Evolutionary conservation across 352 stramenopile genomes (phyloP).

Genomic region (Lagenidium giganteum): DNA sequence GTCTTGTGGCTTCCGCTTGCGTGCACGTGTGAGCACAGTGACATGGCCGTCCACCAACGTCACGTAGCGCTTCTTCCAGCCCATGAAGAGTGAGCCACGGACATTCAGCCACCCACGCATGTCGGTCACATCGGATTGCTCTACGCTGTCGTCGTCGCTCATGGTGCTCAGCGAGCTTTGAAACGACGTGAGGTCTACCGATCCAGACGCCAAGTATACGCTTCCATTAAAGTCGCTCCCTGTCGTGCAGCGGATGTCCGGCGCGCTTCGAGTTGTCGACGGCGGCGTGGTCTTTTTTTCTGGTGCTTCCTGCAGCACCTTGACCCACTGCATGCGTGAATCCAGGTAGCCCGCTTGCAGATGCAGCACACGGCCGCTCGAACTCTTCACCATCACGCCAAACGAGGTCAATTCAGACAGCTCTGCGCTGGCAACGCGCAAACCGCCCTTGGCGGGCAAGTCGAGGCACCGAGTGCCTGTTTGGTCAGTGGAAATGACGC

Average conservation of each 20-base stretch:
- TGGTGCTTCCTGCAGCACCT: constrained; percentile 44
- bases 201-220: constrained; percentile 11
- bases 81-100: constrained; percentile 25
- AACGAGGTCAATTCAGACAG: constrained; percentile 47
- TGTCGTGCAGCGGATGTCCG: constrained; percentile 27
- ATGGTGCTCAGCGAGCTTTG: constrained; percentile 36
- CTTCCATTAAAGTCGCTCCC: constrained; percentile 28
- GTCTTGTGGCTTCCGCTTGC: constrained; percentile 26
- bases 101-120: constrained; percentile 46
- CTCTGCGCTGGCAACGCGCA: constrained; percentile 41
- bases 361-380: constrained; percentile 49
- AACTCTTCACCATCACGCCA: constrained; percentile 54
- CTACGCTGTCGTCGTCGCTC: constrained; percentile 38
- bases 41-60: constrained; percentile 39
- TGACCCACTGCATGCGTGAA: constrained; percentile 42
- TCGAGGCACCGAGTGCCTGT: constrained; percentile 58
- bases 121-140: constrained; percentile 24
- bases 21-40: constrained; percentile 24
- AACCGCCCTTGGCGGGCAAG: constrained; percentile 40
- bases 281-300: too few relatives aligned
- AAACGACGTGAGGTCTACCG: constrained; percentile 12
- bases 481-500: constrained; percentile 52
- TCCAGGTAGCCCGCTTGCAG: constrained; percentile 48
- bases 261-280: constrained; percentile 22
- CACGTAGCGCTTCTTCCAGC: constrained; percentile 58